Conservation (phyloP, 2,329 filamentous ascomycete species). For the Epicoccum sorghinum region DNA sequence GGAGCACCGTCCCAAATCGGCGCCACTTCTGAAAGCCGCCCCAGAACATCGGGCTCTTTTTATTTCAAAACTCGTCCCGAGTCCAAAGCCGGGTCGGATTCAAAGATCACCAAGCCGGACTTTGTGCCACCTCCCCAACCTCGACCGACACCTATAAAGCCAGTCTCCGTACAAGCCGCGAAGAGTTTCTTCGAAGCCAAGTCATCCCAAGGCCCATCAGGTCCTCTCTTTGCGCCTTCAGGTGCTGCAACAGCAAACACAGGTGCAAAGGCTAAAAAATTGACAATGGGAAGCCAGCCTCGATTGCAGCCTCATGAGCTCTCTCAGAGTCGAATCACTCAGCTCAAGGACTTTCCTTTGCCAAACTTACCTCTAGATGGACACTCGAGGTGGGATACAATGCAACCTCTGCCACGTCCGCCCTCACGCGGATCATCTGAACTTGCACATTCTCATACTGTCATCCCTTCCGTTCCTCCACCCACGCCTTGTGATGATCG, state of each 20-base stretch:
- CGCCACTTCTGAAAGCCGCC: slow-evolving; percentile 26
- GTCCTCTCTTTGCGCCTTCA: slow-evolving; percentile 20
- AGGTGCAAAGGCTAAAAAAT: slow-evolving; percentile 1
- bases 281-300: slow-evolving; percentile 3
- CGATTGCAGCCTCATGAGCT: background rate
- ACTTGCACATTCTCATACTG: slow-evolving; percentile 10
- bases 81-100: slow-evolving; percentile 16
- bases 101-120: slow-evolving; percentile 8
- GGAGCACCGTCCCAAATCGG: slow-evolving; percentile 29
- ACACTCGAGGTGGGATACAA: too few relatives aligned
- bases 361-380: background rate
- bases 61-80: slow-evolving; percentile 27
- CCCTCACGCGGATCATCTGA: slow-evolving; percentile 15
- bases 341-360: slow-evolving; percentile 4
- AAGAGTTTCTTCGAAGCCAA: slow-evolving; percentile 41
- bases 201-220: slow-evolving; percentile 21
- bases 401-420: slow-evolving; percentile 1
- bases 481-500: background rate
- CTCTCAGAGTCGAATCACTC: slow-evolving; percentile 3
- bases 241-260: slow-evolving; percentile 9
- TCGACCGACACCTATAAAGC: slow-evolving; percentile 19
- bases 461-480: slow-evolving; percentile 18
- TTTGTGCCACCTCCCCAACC: slow-evolving; percentile 8
- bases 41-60: slow-evolving; percentile 23
- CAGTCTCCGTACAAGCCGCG: slow-evolving; percentile 32